Evolutionary conservation across 2,329 filamentous ascomycete genomes (phyloP), one percentile per base, ranked within the genome.

Genomic region (Pseudocercospora pini-densiflorae): DNA sequence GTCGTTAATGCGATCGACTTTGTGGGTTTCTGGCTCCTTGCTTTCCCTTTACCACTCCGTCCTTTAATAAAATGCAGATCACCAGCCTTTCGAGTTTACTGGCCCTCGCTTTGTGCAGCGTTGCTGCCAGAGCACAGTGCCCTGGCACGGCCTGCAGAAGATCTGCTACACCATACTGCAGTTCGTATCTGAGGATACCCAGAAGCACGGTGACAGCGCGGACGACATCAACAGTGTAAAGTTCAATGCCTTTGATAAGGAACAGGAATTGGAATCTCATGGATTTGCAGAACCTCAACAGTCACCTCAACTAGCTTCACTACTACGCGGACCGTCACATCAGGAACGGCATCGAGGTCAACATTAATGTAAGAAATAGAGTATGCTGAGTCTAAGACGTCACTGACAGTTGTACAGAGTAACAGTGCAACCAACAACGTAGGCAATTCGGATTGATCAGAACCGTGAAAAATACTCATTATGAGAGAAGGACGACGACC

Each of bases 161-260:
- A 55, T 55, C 51, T 16, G 51, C 51, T n/a, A 31, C 27, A 31
- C 51, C 51, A 6, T 55, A 55, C 51, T 55, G 51, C 24, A 55
- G 51, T 12, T 55, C 51, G 16, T 55, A 55, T 19, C 10, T 55
- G n/a, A 12, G 27, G 24, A 55, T 55, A 24, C 23, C 51, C 3
- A 33, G 27, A 31, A n/a, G 23, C 8, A 31, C 24, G 51, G 23
- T 27, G 27, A 54, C 49, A 3, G 49, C 12, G 14, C 19, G 14
- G 23, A 54, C 21, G 24, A 54, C 49, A 24, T 24, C 49, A 24
- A 54, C 49, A 23, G 23, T 54, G 49, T 54, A 54, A 7, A 10
- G 24, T 16, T 12, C 14, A 27, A 21, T 14, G 31, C 5, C 49
- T 54, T 16, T n/a, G 21, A 24, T n/a, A 14, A 16, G 21, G 14